Evolutionary conservation across 2,329 filamentous ascomycete genomes (phyloP).

Genomic region (Neopestalotiopsis sp.): DNA sequence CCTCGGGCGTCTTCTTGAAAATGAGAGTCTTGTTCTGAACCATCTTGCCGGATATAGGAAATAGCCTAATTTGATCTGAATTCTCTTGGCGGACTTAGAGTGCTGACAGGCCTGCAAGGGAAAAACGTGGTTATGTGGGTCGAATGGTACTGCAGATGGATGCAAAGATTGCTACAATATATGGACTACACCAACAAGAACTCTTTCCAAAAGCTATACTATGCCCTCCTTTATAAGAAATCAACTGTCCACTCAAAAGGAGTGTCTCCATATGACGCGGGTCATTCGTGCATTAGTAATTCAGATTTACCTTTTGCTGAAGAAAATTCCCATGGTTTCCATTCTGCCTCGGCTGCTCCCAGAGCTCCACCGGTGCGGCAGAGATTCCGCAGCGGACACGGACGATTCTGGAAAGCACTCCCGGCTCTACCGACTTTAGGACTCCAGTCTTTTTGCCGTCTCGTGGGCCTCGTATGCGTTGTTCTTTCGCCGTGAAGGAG

Average conservation of each 20-base stretch:
- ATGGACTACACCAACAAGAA: no score
- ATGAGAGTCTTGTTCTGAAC: slow-evolving; percentile 71
- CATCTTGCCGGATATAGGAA: slow-evolving; percentile 30
- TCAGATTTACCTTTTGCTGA: not conserved
- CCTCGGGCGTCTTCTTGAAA: slow-evolving; percentile 67
- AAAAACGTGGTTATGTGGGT: slow-evolving; percentile 2
- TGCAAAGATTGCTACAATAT: not conserved
- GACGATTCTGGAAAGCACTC: slow-evolving; percentile 13
- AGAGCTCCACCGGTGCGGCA: slow-evolving; percentile 9
- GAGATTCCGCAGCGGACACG: not conserved
- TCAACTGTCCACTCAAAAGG: not conserved
- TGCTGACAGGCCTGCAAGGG: slow-evolving; percentile 2
- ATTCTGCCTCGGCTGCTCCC: slow-evolving; percentile 7
- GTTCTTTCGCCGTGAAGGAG: not conserved
- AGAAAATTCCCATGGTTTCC: slow-evolving; percentile 5
- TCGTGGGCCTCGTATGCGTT: not conserved
- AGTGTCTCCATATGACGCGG: slow-evolving; percentile 7
- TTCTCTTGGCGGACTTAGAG: slow-evolving; percentile 27
- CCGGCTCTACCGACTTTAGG: not conserved
- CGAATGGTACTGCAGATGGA: not conserved
- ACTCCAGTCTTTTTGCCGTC: not conserved
- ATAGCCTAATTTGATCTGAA: slow-evolving; percentile 60
- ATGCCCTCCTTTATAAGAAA: not conserved
- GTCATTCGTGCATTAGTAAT: slow-evolving; percentile 5
- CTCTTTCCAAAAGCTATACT: not conserved